Base-by-base conservation (phyloP, 805 yeast genomes). In the Starmerella floricola region DNA sequence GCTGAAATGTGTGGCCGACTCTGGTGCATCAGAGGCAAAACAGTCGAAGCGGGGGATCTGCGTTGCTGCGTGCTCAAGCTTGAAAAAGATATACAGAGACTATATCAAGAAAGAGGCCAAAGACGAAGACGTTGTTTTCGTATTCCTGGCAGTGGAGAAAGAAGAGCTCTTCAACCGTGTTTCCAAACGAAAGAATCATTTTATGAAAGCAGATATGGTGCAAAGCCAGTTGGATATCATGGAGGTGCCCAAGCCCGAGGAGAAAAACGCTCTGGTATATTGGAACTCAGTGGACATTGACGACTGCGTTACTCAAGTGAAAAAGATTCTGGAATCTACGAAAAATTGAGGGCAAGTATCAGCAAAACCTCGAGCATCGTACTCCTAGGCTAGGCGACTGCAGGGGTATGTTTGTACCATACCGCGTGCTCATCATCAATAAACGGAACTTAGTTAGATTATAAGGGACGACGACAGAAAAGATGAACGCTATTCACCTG, bases 201-300 rank as follows among this genome's bases (percentile, higher is more conserved):
- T 71, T 59, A 86, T 91, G 94, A 87, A 87, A 57, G 70, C 78
- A 4, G 72, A 74, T 46, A 84, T 87, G 95, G 75, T 86, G 40
- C 69, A 73, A 46, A 76, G 86, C 17, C 96, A 87, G 59, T 78
- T 77, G 50, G 74, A 67, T 12, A 77, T 75, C 42, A 70, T 84
- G 72, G 81, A 86, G 58, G 61, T 82, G 4, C 95, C 96, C 0
- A 34, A 52, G 12, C 65, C 34, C 3, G 46, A 42, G 15, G 56
- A 53, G 47, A 45, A 49, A 8, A 34, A 43, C 33, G 39, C 46
- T 40, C 23, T 51, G 10, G 52, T 51, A 2, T 48, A 45, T 34
- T 47, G 49, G 40, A 48, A 51, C 37, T 16, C 33, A 6, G 50
- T 45, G 13, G 46, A 48, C 21, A 29, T 46, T 3, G 37, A 40